Conservation (phyloP, 2,329 filamentous ascomycete genomes). For the Colletotrichum theobromicola region DNA sequence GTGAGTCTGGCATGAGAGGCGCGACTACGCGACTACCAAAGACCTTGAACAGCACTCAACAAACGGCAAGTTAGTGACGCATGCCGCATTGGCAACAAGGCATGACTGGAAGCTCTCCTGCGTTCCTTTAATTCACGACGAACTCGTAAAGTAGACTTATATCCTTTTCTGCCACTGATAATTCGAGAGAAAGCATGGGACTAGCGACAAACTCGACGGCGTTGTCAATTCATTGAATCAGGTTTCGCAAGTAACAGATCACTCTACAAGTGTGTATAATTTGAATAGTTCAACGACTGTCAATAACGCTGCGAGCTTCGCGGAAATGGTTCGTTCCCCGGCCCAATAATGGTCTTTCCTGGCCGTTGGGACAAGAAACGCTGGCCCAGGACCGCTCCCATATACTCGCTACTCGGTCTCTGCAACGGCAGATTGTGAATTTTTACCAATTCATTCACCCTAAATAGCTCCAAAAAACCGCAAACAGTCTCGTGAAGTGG, state of each 20-base stretch:
- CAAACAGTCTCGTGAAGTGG: neutral
- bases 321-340: neutral
- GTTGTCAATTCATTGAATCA: too few relatives aligned
- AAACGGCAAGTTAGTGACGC: too few relatives aligned
- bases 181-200: too few relatives aligned
- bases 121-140: too few relatives aligned
- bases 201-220: too few relatives aligned
- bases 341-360: neutral
- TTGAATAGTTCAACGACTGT: neutral
- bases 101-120: too few relatives aligned
- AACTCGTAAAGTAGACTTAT: too few relatives aligned
- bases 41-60: too few relatives aligned
- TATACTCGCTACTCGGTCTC: neutral
- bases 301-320: neutral
- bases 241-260: neutral
- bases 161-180: too few relatives aligned
- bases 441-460: rapidly evolving
- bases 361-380: neutral
- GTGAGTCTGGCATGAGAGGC: too few relatives aligned
- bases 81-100: too few relatives aligned
- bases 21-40: too few relatives aligned
- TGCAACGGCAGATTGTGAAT: neutral
- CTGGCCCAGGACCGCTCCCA: neutral
- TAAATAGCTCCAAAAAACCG: neutral
- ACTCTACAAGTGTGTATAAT: neutral